These are phyloP conservation scores for Colletotrichum karsti DNA, from an alignment of 2,329 filamentous ascomycete species.

Conservation along the genomic window DNA sequence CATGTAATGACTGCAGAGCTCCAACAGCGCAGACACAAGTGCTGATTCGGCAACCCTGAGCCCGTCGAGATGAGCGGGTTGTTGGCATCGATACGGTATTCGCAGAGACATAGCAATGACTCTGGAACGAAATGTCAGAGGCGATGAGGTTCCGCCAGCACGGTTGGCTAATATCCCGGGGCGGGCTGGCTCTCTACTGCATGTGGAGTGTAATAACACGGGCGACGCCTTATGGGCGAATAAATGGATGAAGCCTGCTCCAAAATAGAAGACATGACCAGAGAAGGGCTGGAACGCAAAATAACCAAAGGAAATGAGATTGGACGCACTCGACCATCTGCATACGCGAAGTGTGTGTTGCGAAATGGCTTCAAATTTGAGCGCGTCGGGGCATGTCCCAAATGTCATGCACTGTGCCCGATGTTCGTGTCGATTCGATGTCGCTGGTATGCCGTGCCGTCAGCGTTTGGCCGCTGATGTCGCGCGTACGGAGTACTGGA, in stretches of 20 bases:
- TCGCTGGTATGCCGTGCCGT: slow-evolving; percentile 2
- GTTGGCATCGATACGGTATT: background rate
- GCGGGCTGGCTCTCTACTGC: slow-evolving; percentile 3
- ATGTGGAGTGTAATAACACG: slow-evolving; percentile 21
- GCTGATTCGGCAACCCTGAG: background rate
- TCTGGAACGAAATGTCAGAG: background rate
- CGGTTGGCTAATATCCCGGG: slow-evolving; percentile 7
- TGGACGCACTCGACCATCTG: slow-evolving; percentile 1
- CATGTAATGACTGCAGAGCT: background rate
- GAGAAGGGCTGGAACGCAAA: background rate
- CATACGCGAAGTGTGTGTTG: background rate
- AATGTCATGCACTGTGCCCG: slow-evolving; percentile 8
- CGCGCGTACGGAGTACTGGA: background rate
- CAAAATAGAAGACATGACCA: background rate
- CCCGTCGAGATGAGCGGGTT: background rate
- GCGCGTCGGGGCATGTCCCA: background rate
- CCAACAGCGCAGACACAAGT: background rate
- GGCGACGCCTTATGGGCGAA: background rate
- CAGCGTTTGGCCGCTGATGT: background rate
- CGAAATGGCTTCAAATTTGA: slow-evolving; percentile 2
- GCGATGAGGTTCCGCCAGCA: background rate
- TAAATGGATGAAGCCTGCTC: background rate
- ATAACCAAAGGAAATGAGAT: slow-evolving; percentile 18
- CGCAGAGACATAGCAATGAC: background rate
- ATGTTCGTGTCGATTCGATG: slow-evolving; percentile 2